phyloP scores from a whole-genome alignment of 495 filamentous ascomycete genomes.

The Daldinia concentrica region DNA sequence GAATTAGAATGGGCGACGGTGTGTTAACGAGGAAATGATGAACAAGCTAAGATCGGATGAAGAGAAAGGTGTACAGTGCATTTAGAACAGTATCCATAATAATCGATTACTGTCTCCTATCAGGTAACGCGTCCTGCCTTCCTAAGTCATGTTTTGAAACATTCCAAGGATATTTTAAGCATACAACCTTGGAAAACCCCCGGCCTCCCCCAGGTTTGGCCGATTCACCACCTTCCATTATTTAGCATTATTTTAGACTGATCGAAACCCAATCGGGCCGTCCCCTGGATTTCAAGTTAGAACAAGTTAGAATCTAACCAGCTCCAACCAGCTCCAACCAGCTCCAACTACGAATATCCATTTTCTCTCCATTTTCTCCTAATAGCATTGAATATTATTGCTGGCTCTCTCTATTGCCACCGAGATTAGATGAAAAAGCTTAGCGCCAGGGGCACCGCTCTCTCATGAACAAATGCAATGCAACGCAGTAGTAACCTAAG shows the following conservation, averaged over 20 bases:
- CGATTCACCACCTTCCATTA: conserved; percentile 40
- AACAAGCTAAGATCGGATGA: conserved; percentile 16
- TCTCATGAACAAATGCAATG: conserved; percentile 21
- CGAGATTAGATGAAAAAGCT: conserved; percentile 27
- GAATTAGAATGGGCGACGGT: neutral
- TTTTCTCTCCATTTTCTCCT: neutral
- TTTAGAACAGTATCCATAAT: conserved; percentile 14
- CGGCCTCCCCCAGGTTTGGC: conserved; percentile 42
- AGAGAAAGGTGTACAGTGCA: conserved; percentile 25
- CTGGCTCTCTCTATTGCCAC: neutral
- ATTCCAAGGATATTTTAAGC: conserved; percentile 22
- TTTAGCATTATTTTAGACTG: conserved; percentile 15
- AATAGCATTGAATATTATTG: neutral
- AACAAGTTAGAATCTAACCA: conserved; percentile 2
- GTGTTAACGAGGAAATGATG: conserved; percentile 5
- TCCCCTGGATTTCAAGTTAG: conserved; percentile 25
- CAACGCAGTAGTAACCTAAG: conserved; percentile 25
- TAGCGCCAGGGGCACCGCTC: conserved; percentile 31
- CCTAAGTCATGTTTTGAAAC: conserved; percentile 40
- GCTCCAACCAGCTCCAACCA: conserved; percentile 7
- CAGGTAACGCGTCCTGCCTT: conserved; percentile 5
- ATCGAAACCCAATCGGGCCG: conserved; percentile 44
- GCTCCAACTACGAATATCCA: neutral
- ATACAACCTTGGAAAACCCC: conserved; percentile 33
- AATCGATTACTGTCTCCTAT: conserved; percentile 1